phyloP scores from a whole-genome alignment of 2,329 filamentous ascomycete species.

The Stachybotrys elegans region DNA sequence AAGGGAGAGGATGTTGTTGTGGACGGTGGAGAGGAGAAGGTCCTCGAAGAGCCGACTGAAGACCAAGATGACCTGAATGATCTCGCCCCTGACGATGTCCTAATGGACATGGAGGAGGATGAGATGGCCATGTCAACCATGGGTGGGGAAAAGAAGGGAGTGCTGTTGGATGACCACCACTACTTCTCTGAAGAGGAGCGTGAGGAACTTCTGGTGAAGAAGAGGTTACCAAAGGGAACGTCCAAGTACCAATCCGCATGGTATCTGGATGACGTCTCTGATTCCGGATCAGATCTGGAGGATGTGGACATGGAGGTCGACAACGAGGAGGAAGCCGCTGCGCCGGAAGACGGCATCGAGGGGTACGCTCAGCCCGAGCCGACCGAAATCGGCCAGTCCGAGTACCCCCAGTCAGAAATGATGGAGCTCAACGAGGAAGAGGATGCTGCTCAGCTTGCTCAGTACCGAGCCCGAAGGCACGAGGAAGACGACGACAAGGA shows the following conservation, averaged over 20 bases:
- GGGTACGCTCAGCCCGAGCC: slow-evolving; percentile 60
- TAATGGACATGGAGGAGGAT: slow-evolving; percentile 64
- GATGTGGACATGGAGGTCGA: slow-evolving; percentile 56
- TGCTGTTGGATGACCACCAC: slow-evolving; percentile 92
- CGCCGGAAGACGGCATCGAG: slow-evolving; percentile 80
- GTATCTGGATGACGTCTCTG: slow-evolving; percentile 79
- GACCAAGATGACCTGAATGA: slow-evolving; percentile 80
- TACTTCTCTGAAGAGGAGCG: slow-evolving; percentile 84
- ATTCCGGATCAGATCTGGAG: slow-evolving; percentile 79
- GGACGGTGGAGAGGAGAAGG: slow-evolving; percentile 44
- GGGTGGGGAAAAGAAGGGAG: slow-evolving; percentile 66
- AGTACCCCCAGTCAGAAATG: slow-evolving; percentile 91
- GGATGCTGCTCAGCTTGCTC: slow-evolving; percentile 69
- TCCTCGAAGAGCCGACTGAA: slow-evolving; percentile 67
- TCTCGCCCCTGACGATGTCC: slow-evolving; percentile 79
- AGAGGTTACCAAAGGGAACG: slow-evolving; percentile 80
- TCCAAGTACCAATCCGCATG: slow-evolving; percentile 93
- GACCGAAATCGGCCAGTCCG: slow-evolving; percentile 76
- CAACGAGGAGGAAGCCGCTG: slow-evolving; percentile 53
- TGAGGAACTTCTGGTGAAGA: slow-evolving; percentile 48
- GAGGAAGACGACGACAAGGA: slow-evolving; percentile 85
- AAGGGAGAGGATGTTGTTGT: slow-evolving; percentile 65
- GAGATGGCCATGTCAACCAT: slow-evolving; percentile 29
- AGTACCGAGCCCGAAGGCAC: slow-evolving; percentile 72
- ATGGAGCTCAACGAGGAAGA: slow-evolving; percentile 83